A percentile compares a stretch with the other conserved stretches of the same genome.
Evolutionary conservation across 2,329 filamentous ascomycete genomes (phyloP).

Genomic region (Exophiala oligosperma): DNA sequence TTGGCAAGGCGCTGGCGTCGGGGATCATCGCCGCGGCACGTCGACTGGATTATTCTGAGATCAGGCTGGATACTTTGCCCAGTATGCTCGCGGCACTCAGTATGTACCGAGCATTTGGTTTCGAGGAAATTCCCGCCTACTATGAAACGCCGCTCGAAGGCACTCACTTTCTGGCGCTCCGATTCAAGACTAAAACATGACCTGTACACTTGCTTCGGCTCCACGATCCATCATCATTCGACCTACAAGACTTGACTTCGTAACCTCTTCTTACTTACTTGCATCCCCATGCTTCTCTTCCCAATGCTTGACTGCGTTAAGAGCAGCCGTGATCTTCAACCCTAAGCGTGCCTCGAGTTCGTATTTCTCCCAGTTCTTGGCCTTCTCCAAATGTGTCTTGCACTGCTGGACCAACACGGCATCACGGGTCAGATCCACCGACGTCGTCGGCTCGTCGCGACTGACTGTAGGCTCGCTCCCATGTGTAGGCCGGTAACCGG

Average conservation of each 20-base stretch:
- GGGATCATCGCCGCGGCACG: slow-evolving; percentile 47
- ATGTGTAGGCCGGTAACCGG: slow-evolving; percentile 36
- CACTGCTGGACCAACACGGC: slow-evolving; percentile 51
- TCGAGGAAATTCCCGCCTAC: slow-evolving; percentile 53
- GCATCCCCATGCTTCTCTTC: slow-evolving; percentile 30
- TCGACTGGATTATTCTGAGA: slow-evolving; percentile 50
- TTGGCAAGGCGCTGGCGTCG: slow-evolving; percentile 51
- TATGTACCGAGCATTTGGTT: slow-evolving; percentile 54
- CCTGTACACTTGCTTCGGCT: background rate
- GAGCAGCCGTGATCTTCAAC: slow-evolving; percentile 48
- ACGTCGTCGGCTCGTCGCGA: slow-evolving; percentile 19
- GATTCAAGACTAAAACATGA: background rate
- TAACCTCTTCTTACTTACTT: slow-evolving; percentile 1
- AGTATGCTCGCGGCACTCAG: slow-evolving; percentile 52
- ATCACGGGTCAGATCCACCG: slow-evolving; percentile 31
- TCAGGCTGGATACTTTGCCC: slow-evolving; percentile 58
- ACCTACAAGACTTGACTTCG: background rate
- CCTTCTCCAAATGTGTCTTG: slow-evolving; percentile 57
- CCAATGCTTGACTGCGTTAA: slow-evolving; percentile 47
- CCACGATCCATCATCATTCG: no score
- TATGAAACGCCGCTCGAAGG: slow-evolving; percentile 57
- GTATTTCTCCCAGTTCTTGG: slow-evolving; percentile 61
- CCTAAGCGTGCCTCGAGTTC: slow-evolving; percentile 61
- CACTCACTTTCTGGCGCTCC: slow-evolving; percentile 53
- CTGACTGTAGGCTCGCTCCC: slow-evolving; percentile 28